Conservation (phyloP, 2,329 filamentous ascomycete species). For the Aspergillus quadrilineatus region DNA sequence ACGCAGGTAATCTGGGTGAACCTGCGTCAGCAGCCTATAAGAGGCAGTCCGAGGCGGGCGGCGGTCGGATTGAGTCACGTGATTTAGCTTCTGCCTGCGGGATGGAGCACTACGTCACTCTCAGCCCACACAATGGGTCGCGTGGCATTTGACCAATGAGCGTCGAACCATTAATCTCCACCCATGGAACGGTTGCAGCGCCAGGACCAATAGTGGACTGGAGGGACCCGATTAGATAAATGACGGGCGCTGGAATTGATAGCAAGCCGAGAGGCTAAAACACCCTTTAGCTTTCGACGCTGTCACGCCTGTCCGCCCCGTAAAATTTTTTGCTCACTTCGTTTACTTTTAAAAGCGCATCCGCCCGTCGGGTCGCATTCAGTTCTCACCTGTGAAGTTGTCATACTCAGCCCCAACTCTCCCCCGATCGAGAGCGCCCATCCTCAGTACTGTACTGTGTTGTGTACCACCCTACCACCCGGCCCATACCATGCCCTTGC, state of each 20-base stretch:
- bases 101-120: background rate
- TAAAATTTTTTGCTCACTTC: background rate
- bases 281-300: background rate
- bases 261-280: background rate
- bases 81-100: background rate
- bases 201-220: background rate
- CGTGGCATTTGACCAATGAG: background rate
- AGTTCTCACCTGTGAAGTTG: no score
- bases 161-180: background rate
- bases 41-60: background rate
- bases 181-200: background rate
- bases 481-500: conserved; percentile 5
- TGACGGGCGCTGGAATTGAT: background rate
- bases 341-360: background rate
- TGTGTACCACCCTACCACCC: background rate
- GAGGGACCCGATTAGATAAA: background rate
- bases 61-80: background rate
- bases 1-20: background rate
- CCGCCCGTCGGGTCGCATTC: background rate
- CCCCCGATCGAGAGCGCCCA: background rate
- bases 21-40: background rate
- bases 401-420: background rate
- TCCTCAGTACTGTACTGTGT: background rate
- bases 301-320: no score
- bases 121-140: background rate